phyloP scores from a whole-genome alignment of 345 rosid species.

The Linum usitatissimum region DNA sequence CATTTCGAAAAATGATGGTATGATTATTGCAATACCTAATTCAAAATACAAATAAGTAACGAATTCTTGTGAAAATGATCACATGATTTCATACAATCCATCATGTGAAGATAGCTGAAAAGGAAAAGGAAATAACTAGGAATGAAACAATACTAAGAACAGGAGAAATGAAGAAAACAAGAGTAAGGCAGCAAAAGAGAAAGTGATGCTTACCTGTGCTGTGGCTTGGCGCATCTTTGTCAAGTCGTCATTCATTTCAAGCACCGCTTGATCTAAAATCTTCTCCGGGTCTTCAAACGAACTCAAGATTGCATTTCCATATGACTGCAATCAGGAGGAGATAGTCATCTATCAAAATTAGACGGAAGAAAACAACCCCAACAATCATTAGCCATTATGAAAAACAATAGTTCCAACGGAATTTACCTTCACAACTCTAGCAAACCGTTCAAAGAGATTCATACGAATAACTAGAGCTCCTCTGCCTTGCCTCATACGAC shows the following conservation, averaged over 20 bases:
- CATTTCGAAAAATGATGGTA: background rate
- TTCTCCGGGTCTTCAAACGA: conserved; percentile 77
- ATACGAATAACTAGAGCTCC: conserved; percentile 46
- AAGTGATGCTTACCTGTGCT: conserved; percentile 50
- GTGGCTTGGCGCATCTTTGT: conserved; percentile 80
- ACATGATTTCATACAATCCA: background rate
- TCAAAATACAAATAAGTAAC: too few species aligned
- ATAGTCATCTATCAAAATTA: conserved; percentile 1
- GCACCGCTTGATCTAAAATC: conserved; percentile 62
- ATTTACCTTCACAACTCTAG: conserved; percentile 60
- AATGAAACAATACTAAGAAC: background rate
- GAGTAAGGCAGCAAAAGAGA: conserved; percentile 4
- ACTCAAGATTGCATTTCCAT: conserved; percentile 62
- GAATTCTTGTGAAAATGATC: background rate
- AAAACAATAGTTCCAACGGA: conserved; percentile 9
- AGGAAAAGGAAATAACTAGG: background rate
- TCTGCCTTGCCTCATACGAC: conserved; percentile 32
- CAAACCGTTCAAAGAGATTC: conserved; percentile 66
- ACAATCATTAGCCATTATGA: background rate
- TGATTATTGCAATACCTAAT: background rate
- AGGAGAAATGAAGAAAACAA: background rate
- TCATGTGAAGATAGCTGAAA: background rate
- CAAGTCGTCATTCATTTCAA: conserved; percentile 79
- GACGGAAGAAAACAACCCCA: background rate
- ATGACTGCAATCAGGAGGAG: conserved; percentile 42